Percentiles rank a stretch among this genome's conserved stretches.
Conservation (phyloP, 768 basidiomycete species). For the Psilocybe cubensis region DNA sequence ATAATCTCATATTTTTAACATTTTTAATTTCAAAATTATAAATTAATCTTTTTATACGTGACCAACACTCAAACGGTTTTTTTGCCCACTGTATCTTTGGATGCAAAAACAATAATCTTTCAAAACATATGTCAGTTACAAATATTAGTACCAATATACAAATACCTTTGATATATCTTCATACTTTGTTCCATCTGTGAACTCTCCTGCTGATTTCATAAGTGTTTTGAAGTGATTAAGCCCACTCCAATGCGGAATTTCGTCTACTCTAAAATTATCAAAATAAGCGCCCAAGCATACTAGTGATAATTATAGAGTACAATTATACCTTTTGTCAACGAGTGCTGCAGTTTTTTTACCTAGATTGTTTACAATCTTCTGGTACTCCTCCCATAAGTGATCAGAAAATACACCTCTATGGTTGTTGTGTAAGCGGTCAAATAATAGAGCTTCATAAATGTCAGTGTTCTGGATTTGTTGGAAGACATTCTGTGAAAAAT, state of each 20-base stretch:
- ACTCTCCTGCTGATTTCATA: conserved; percentile 18
- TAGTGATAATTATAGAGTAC: not conserved
- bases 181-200: conserved; percentile 18
- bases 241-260: conserved; percentile 34
- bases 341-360: conserved; percentile 12
- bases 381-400: conserved; percentile 33
- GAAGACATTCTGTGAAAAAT: conserved; percentile 36
- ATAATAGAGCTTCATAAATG: conserved; percentile 34
- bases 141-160: not conserved
- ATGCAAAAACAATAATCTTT: too few species aligned
- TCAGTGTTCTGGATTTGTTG: conserved; percentile 33
- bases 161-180: conserved; percentile 39
- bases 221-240: conserved; percentile 34
- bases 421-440: conserved; percentile 37
- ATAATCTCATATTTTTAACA: too few species aligned
- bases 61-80: too few species aligned
- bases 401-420: conserved; percentile 32
- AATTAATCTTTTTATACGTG: too few species aligned
- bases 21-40: too few species aligned
- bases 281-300: not conserved
- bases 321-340: conserved; percentile 26
- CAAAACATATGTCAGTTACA: too few species aligned
- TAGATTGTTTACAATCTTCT: conserved; percentile 18
- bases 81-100: too few species aligned
- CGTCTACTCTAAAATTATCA: conserved; percentile 21